A percentile compares a stretch with the other conserved stretches of the same genome.
Conservation (phyloP, 768 basidiomycete genomes). For the Psilocybe cubensis region DNA sequence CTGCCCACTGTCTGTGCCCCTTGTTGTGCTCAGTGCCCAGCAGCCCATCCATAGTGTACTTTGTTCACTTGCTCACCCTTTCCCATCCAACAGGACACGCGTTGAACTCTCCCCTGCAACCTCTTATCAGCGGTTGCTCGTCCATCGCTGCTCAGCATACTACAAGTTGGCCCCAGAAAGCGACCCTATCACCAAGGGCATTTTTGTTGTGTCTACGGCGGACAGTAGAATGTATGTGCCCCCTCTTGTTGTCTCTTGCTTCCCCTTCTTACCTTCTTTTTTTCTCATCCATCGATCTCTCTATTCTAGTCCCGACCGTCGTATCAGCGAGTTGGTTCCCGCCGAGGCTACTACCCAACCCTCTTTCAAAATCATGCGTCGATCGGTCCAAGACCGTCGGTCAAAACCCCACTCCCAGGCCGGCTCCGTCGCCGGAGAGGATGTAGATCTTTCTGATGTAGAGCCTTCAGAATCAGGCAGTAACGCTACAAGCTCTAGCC, state of each 20-base stretch:
- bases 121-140: constrained; percentile 83
- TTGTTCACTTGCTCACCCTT: constrained; percentile 26
- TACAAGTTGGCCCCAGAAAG: constrained; percentile 76
- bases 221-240: constrained; percentile 78
- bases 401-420: constrained; percentile 69
- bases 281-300: constrained; percentile 18
- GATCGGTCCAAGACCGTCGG: constrained; percentile 57
- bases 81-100: constrained; percentile 48
- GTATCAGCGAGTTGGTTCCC: constrained; percentile 79
- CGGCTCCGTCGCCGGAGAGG: constrained; percentile 74
- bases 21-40: not conserved
- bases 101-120: constrained; percentile 72
- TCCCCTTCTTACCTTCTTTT: constrained; percentile 14
- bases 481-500: constrained; percentile 60
- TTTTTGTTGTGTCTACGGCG: constrained; percentile 54
- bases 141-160: constrained; percentile 85
- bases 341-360: constrained; percentile 69
- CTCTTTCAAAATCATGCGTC: constrained; percentile 89
- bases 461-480: constrained; percentile 86
- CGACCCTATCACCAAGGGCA: constrained; percentile 65
- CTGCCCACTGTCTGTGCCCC: not conserved
- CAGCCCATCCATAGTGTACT: not conserved
- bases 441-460: constrained; percentile 75
- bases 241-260: constrained; percentile 11
- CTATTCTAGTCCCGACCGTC: constrained; percentile 61